Percentiles rank a stretch among this genome's conserved stretches.
phyloP scores from a whole-genome alignment of 305 asterid species.

The Fraxinus albicans region DNA sequence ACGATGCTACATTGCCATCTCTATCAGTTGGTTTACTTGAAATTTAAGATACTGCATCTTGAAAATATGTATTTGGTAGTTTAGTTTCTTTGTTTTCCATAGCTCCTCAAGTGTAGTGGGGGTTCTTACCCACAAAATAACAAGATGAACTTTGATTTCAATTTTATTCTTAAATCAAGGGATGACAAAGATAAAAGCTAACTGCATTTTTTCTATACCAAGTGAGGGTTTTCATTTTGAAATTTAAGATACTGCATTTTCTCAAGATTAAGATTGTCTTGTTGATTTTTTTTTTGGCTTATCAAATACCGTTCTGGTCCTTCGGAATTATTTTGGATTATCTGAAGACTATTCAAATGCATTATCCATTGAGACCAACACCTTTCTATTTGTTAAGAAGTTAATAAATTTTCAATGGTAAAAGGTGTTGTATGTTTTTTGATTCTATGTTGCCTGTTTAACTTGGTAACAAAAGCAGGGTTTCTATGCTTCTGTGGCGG shows the following conservation, averaged over 20 bases:
- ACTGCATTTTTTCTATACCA: neutral
- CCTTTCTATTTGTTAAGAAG: neutral
- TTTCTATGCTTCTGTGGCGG: neutral
- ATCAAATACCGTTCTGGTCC: too few species aligned
- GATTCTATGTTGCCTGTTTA: neutral
- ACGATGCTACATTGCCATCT: conserved; percentile 31
- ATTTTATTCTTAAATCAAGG: neutral
- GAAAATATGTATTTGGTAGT: neutral
- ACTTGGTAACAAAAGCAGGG: neutral
- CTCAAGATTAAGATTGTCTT: neutral
- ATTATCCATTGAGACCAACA: neutral
- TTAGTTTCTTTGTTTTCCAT: neutral
- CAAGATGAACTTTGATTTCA: neutral
- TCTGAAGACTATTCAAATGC: neutral
- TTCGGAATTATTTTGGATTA: neutral
- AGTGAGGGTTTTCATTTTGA: neutral
- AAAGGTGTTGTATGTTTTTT: neutral
- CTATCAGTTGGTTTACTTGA: neutral
- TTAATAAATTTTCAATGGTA: neutral
- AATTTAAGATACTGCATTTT: too few species aligned
- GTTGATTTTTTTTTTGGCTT: neutral
- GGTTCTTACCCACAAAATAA: neutral
- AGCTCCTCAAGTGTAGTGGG: neutral
- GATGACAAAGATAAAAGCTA: neutral
- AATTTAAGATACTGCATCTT: neutral